Percentiles rank a stretch among this genome's conserved stretches.
These are phyloP conservation scores for Ogataea populi-albae DNA, from an alignment of 805 yeast species.

Conservation along the genomic window DNA sequence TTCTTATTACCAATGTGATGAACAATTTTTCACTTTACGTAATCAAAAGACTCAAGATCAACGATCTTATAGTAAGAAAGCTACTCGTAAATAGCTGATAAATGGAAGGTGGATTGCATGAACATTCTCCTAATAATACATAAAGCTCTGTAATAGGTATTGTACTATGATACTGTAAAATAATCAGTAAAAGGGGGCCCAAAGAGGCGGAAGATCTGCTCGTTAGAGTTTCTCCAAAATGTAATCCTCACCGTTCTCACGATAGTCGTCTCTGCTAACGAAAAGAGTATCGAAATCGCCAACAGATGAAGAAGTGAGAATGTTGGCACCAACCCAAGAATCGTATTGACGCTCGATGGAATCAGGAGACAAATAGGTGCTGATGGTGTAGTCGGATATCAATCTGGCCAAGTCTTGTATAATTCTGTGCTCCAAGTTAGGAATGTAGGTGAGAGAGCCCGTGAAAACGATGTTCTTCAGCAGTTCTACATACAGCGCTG, in stretches of 20 bases:
- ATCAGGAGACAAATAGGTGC: conserved; percentile 39
- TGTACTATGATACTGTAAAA: too few relatives aligned
- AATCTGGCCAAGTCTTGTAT: conserved; percentile 52
- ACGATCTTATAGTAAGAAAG: too few relatives aligned
- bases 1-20: too few relatives aligned
- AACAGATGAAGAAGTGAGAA: conserved; percentile 50
- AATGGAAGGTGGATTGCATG: too few relatives aligned
- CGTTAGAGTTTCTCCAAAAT: conserved; percentile 45
- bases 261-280: conserved; percentile 61
- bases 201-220: too few relatives aligned
- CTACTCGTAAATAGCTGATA: too few relatives aligned
- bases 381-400: conserved; percentile 49
- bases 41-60: too few relatives aligned
- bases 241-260: conserved; percentile 54
- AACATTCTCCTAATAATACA: too few relatives aligned
- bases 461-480: conserved; percentile 53
- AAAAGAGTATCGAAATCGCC: conserved; percentile 57
- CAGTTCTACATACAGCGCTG: conserved; percentile 38
- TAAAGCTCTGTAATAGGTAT: too few relatives aligned
- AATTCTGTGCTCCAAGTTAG: conserved; percentile 55
- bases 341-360: conserved; percentile 54
- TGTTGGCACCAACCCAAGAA: conserved; percentile 73
- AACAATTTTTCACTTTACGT: too few relatives aligned
- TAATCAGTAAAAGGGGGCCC: too few relatives aligned
- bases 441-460: conserved; percentile 57